These are phyloP conservation scores for Kluyveromyces wickerhamii DNA, from an alignment of 805 yeast species.

Conservation along the genomic window DNA sequence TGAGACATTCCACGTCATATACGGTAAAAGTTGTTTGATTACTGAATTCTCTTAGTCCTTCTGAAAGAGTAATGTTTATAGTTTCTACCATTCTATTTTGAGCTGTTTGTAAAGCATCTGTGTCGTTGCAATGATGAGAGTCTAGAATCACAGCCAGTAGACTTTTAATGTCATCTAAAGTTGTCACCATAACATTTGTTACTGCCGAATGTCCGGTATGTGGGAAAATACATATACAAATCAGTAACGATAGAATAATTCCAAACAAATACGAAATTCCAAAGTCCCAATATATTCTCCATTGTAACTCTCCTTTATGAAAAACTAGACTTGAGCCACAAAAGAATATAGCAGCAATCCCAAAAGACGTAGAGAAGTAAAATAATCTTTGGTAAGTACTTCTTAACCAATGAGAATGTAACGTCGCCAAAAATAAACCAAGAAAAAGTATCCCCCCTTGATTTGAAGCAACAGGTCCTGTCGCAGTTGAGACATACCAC, in stretches of 20 bases:
- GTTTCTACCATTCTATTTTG: slow-evolving; percentile 29
- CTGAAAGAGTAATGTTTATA: slow-evolving; percentile 31
- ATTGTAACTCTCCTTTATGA: slow-evolving; percentile 17
- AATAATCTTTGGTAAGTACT: slow-evolving; percentile 35
- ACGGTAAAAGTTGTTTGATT: slow-evolving; percentile 34
- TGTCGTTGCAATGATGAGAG: slow-evolving; percentile 10
- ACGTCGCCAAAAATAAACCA: slow-evolving; percentile 33
- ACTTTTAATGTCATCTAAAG: slow-evolving; percentile 19
- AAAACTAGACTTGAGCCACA: slow-evolving; percentile 22
- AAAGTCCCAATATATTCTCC: slow-evolving; percentile 35
- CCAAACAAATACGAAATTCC: slow-evolving; percentile 41
- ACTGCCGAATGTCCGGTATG: slow-evolving; percentile 34
- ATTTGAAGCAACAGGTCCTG: slow-evolving; percentile 33
- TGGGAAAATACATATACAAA: slow-evolving; percentile 33
- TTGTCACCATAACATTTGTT: slow-evolving; percentile 18
- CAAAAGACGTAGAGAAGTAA: slow-evolving; percentile 32
- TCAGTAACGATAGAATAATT: slow-evolving; percentile 29
- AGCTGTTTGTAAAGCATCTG: slow-evolving; percentile 12
- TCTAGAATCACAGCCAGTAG: slow-evolving; percentile 22
- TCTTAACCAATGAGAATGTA: slow-evolving; percentile 35
- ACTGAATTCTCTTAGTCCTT: slow-evolving; percentile 36
- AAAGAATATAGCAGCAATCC: slow-evolving; percentile 32
- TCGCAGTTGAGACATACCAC: slow-evolving; percentile 34
- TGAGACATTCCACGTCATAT: slow-evolving; percentile 27
- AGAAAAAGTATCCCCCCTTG: slow-evolving; percentile 41